Evolutionary conservation across 2,329 filamentous ascomycete genomes (phyloP).

Genomic region (Knufia petricola): DNA sequence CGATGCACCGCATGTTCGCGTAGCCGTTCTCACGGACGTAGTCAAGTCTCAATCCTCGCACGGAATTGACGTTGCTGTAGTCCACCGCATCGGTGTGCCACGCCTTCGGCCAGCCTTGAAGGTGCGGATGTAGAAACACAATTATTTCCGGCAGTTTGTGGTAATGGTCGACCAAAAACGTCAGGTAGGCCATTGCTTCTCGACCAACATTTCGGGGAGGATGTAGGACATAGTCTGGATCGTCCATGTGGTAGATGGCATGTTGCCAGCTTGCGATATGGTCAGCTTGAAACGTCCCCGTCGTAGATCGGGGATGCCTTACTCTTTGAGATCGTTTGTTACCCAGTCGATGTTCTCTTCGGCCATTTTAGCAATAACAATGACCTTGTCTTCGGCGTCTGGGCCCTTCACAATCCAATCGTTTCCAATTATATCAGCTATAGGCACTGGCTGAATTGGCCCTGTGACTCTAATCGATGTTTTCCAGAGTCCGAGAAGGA

Average conservation of each 20-base stretch:
- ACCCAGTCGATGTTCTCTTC: conserved; percentile 5
- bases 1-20: conserved; percentile 32
- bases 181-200: conserved; percentile 54
- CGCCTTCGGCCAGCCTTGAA: conserved; percentile 35
- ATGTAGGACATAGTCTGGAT: conserved; percentile 24
- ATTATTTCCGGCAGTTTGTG: conserved; percentile 48
- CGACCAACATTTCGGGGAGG: conserved; percentile 51
- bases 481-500: too few species aligned
- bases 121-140: conserved; percentile 54
- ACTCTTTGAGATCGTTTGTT: neutral
- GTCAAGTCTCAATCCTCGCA: conserved; percentile 28
- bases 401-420: too few species aligned
- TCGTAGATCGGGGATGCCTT: neutral
- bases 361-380: conserved; percentile 6
- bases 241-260: conserved; percentile 26
- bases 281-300: neutral
- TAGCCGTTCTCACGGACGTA: conserved; percentile 32
- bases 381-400: conserved; percentile 5
- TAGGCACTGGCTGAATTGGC: too few species aligned
- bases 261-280: conserved; percentile 11
- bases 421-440: too few species aligned
- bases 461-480: too few species aligned
- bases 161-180: conserved; percentile 54
- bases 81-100: conserved; percentile 49
- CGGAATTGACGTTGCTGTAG: conserved; percentile 24